Evolutionary conservation across 345 rosid species (phyloP), one percentile per base, ranked within the genome.

Genomic region (Syzygium aromaticum): DNA sequence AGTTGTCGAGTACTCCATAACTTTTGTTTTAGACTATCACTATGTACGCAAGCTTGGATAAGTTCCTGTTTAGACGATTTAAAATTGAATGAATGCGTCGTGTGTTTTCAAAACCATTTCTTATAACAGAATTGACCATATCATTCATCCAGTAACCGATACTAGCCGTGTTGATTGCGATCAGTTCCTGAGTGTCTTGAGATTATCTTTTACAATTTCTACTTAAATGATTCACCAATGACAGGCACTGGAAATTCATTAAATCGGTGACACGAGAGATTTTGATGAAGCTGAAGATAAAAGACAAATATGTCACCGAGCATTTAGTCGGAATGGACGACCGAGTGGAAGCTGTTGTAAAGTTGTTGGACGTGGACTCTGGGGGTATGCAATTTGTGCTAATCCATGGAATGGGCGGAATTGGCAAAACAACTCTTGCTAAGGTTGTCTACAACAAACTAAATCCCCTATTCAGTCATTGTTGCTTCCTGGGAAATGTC

Each of bases 381-480:
- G 59, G 25, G 59, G 59, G 1, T 25, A 0, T 0, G 5, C 2
- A 25, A 11, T 54, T 21, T 54, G 59, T 54, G 59, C 25, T 21
- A 54, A 54, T 54, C 59, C 59, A 54, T 54, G 59, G 59, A 54
- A 54, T 54, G 59, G 59, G 59, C 0, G 25, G 59, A 21, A 54
- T 54, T 0, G 25, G 59, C 0, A 54, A 54, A 21, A 21, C 59
- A 21, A 54, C 59, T 54, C 25, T 54, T 7, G 25, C 59, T 21
- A 54, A 54, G 25, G 8, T 54, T 0, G 11, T 54, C 25, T 54
- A 19, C 59, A 54, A 54, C 59, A 54, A 54, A 54, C 59, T 54
- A 21, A 54, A 0, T 21, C 19, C 59, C 59, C 0, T 3, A 0
- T 21, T 54, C 25, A 54, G 3, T 54, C 56, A 19, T 0, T 54